Evolutionary conservation across 148 eudicot genomes (phyloP), one percentile per base, ranked within the genome.

Genomic region (Suaeda aralocaspica): DNA sequence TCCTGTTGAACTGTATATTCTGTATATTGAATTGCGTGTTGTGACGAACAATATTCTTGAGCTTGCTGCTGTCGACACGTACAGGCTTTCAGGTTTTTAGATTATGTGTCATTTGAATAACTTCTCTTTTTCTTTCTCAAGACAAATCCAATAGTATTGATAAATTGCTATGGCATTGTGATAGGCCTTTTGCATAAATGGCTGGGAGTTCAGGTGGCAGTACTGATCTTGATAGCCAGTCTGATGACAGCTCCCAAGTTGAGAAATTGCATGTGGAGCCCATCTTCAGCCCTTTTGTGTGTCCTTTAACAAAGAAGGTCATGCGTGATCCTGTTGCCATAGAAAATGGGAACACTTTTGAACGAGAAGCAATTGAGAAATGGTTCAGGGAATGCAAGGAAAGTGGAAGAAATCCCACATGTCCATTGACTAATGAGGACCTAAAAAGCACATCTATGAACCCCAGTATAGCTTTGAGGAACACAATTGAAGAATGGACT

Each of bases 271-370:
- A 74, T 45, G 58, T 85, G 61, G 96, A 88, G 72, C 92, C 95
- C 42, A 82, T 84, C n/a, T 91, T 86, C 72, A 86, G 77, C 73
- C 81, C 95, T 28, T 93, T 93, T 67, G 76, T 90, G 66, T 93
- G 98, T 80, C 98, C 92, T 73, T 67, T 93, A 57, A 88, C 98
- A 24, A 85, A 88, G 52, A 78, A 79, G 82, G 78, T 93, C 42
- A 93, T 93, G 98, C 82, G 62, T 6, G 97, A 93, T 78, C 98
- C 98, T 42, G 96, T 93, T n/a, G 86, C 88, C n/a, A 75, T 86
- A 64, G 95, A 93, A 71, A 88, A 76, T 64, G 95, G 91, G 72
- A 81, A 71, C 68, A 85, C 96, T 36, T 93, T 87, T 56, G 98
- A 93, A 77, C 79, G 98, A 39, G 89, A 93, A 78, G 98, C 96